phyloP scores from a whole-genome alignment of 2,329 filamentous ascomycete species.

The Neofusicoccum cordaticola region DNA sequence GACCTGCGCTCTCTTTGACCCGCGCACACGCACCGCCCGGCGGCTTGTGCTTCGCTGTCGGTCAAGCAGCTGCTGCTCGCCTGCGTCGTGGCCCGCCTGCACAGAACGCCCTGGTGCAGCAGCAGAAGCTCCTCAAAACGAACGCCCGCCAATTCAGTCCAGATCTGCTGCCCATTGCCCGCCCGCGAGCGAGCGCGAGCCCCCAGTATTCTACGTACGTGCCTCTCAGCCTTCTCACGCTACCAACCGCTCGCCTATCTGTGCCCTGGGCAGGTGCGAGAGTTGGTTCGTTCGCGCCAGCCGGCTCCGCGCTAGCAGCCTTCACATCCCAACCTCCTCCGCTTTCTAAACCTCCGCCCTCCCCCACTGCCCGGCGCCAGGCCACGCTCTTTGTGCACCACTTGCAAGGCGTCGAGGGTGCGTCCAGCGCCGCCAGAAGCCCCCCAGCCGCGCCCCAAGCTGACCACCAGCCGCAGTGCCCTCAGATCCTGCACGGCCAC shows the following conservation, averaged over 20 bases:
- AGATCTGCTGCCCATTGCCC: slow-evolving; percentile 8
- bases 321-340: slow-evolving; percentile 42
- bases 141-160: neutral
- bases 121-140: slow-evolving; percentile 15
- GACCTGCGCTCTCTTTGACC: slow-evolving; percentile 15
- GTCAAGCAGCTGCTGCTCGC: slow-evolving; percentile 10
- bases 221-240: slow-evolving; percentile 9
- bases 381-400: slow-evolving; percentile 23
- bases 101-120: slow-evolving; percentile 13
- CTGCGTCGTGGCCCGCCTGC: slow-evolving; percentile 16
- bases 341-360: slow-evolving; percentile 27
- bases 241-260: slow-evolving; percentile 37
- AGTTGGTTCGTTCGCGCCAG: slow-evolving; percentile 26
- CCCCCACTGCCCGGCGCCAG: slow-evolving; percentile 30
- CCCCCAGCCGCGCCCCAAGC: neutral
- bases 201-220: neutral
- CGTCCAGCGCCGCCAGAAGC: neutral
- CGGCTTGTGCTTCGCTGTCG: slow-evolving; percentile 10
- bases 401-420: slow-evolving; percentile 22
- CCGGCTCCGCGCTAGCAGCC: slow-evolving; percentile 31
- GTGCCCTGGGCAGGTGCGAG: slow-evolving; percentile 27
- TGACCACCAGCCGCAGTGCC: neutral
- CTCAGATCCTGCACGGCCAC: slow-evolving; percentile 16
- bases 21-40: slow-evolving; percentile 6
- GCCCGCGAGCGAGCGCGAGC: neutral